A percentile compares a stretch with the other conserved stretches of the same genome.
Evolutionary conservation across 768 basidiomycete genomes (phyloP).

Genomic region (Lactarius deliciosus): DNA sequence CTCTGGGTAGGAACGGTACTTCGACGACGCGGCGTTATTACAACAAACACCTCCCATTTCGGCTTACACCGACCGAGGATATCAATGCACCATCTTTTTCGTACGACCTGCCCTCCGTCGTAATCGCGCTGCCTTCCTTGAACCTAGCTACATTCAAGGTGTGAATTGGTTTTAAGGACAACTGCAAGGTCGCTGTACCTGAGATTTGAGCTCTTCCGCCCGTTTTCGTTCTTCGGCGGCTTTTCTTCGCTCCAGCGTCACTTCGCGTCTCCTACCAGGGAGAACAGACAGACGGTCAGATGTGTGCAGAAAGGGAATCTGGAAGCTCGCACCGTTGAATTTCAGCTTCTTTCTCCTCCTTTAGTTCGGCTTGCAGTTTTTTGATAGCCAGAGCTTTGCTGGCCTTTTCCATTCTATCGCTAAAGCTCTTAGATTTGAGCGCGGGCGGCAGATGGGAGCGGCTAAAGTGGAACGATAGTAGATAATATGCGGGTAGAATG

Average conservation of each 20-base stretch:
- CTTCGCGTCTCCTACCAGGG: slow-evolving; percentile 56
- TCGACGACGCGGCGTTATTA: neutral
- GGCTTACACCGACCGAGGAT: neutral
- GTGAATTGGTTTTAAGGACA: slow-evolving; percentile 8
- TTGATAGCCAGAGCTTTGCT: slow-evolving; percentile 68
- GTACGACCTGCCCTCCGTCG: slow-evolving; percentile 71
- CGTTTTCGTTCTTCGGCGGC: slow-evolving; percentile 71
- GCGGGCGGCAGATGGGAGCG: slow-evolving; percentile 66
- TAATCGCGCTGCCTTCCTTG: slow-evolving; percentile 69
- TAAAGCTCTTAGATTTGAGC: slow-evolving; percentile 66
- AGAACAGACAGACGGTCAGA: neutral
- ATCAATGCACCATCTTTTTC: slow-evolving; percentile 78
- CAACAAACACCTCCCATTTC: neutral
- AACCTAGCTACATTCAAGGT: slow-evolving; percentile 62
- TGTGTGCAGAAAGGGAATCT: neutral
- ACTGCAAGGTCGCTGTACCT: slow-evolving; percentile 41
- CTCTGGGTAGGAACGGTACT: neutral
- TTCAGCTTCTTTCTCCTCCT: slow-evolving; percentile 74
- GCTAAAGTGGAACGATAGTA: slow-evolving; percentile 39
- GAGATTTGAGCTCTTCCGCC: slow-evolving; percentile 60
- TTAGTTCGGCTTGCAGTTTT: slow-evolving; percentile 69
- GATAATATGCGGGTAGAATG: neutral
- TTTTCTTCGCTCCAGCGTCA: slow-evolving; percentile 68
- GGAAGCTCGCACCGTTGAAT: slow-evolving; percentile 49
- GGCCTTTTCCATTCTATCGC: slow-evolving; percentile 66